phyloP scores from a whole-genome alignment of 2,329 filamentous ascomycete genomes.

The Paraphaeosphaeria sporulosa region DNA sequence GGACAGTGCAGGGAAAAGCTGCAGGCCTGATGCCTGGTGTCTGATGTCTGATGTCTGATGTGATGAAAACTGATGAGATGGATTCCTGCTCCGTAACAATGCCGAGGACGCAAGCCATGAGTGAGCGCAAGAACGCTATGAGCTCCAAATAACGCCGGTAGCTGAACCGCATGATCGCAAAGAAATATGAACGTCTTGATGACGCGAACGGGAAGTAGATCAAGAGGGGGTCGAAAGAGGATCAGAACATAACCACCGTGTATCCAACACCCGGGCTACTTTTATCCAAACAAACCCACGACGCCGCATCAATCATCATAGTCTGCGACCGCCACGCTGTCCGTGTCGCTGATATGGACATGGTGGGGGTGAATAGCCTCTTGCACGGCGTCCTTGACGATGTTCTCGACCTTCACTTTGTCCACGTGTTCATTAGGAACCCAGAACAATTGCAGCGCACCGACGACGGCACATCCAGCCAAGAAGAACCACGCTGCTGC shows the following conservation, averaged over 20 bases:
- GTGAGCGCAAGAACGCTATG: background rate
- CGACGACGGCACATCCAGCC: conserved; percentile 62
- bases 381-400: conserved; percentile 35
- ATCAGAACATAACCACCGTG: background rate
- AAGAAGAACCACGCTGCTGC: conserved; percentile 69
- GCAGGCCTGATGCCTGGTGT: background rate
- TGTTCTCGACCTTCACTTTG: conserved; percentile 41
- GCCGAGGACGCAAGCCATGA: background rate
- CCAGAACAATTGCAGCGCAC: conserved; percentile 63
- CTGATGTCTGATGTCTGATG: background rate
- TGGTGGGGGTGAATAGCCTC: conserved; percentile 10
- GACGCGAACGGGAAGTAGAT: background rate
- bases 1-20: background rate
- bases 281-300: conserved; percentile 1
- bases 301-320: background rate
- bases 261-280: background rate
- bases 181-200: background rate
- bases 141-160: background rate
- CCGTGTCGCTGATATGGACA: conserved; percentile 7
- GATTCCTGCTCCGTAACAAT: background rate
- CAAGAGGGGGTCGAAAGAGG: background rate
- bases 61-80: background rate
- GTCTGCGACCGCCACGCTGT: conserved; percentile 11
- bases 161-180: background rate
- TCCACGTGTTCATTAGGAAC: conserved; percentile 58